phyloP scores from a whole-genome alignment of 2,329 filamentous ascomycete genomes.

The Conoideocrella luteorostrata region DNA sequence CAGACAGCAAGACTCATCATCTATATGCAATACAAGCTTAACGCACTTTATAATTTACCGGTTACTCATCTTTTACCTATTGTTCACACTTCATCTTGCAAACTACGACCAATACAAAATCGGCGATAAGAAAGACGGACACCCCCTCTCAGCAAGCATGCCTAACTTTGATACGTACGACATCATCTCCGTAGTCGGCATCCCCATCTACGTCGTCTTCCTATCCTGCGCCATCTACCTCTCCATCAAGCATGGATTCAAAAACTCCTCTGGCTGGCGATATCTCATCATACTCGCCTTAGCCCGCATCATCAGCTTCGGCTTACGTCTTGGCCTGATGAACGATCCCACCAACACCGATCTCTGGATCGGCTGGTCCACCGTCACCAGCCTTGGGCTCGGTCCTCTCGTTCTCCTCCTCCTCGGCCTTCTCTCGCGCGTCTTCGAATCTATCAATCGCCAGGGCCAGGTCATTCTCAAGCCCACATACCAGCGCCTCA shows the following conservation, averaged over 20 bases:
- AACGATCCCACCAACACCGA: slow-evolving; percentile 42
- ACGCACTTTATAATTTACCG: no score
- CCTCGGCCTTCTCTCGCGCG: slow-evolving; percentile 24
- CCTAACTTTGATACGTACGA: slow-evolving; percentile 21
- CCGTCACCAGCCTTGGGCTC: slow-evolving; percentile 27
- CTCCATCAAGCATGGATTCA: slow-evolving; percentile 43
- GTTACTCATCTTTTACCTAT: no score
- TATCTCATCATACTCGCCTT: slow-evolving; percentile 54
- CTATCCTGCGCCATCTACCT: slow-evolving; percentile 27
- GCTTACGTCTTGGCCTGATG: slow-evolving; percentile 34
- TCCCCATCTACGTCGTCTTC: slow-evolving; percentile 22
- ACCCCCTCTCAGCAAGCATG: slow-evolving; percentile 10
- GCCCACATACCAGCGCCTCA: slow-evolving; percentile 24
- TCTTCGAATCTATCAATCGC: slow-evolving; percentile 42
- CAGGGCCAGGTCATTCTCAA: slow-evolving; percentile 22
- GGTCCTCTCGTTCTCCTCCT: slow-evolving; percentile 41
- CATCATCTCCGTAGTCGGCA: slow-evolving; percentile 25
- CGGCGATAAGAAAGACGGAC: not conserved
- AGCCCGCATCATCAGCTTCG: slow-evolving; percentile 49
- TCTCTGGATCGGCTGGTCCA: slow-evolving; percentile 27
- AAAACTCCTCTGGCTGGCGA: slow-evolving; percentile 54
- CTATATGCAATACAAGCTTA: no score
- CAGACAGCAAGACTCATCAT: no score
- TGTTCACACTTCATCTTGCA: no score
- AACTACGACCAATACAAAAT: no score